Conservation (phyloP, 441 rosid genomes). For the Rhodomyrtus psidioides region DNA sequence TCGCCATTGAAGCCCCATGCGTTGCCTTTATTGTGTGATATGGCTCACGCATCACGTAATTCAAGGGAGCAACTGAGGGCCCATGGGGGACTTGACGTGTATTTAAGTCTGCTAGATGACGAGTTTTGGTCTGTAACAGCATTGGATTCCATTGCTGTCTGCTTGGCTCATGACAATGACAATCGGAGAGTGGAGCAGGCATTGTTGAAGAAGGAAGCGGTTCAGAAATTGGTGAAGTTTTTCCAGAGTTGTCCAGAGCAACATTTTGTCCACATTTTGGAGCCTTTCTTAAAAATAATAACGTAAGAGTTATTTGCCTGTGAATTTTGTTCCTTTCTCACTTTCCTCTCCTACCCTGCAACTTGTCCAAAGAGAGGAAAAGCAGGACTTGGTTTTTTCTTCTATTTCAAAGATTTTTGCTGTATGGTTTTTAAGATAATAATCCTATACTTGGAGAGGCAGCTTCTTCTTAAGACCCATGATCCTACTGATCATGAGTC, state of each 20-base stretch:
- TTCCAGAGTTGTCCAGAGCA: constrained; percentile 92
- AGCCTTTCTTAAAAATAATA: constrained; percentile 93
- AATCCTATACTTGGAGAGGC: not conserved
- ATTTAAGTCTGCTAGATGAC: constrained; percentile 87
- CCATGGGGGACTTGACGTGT: constrained; percentile 92
- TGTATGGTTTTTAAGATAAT: not conserved
- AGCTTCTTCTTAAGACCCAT: not conserved
- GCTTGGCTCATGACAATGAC: constrained; percentile 98
- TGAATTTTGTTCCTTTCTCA: not conserved
- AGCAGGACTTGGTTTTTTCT: not conserved
- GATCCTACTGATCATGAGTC: not conserved
- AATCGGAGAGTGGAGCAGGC: constrained; percentile 92
- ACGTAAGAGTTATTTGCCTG: constrained; percentile 37
- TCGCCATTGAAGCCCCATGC: constrained; percentile 84
- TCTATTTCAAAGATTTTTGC: not conserved
- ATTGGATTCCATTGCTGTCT: constrained; percentile 93
- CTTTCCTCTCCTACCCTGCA: not conserved
- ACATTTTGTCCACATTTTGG: constrained; percentile 93
- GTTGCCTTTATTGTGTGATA: constrained; percentile 85
- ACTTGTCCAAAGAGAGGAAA: not conserved
- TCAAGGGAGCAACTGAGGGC: constrained; percentile 97
- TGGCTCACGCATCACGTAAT: constrained; percentile 99
- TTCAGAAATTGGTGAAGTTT: constrained; percentile 81
- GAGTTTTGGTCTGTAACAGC: constrained; percentile 86
- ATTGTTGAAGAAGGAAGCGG: constrained; percentile 77